Conservation (phyloP, 768 basidiomycete genomes). For the Trametes gibbosa region DNA sequence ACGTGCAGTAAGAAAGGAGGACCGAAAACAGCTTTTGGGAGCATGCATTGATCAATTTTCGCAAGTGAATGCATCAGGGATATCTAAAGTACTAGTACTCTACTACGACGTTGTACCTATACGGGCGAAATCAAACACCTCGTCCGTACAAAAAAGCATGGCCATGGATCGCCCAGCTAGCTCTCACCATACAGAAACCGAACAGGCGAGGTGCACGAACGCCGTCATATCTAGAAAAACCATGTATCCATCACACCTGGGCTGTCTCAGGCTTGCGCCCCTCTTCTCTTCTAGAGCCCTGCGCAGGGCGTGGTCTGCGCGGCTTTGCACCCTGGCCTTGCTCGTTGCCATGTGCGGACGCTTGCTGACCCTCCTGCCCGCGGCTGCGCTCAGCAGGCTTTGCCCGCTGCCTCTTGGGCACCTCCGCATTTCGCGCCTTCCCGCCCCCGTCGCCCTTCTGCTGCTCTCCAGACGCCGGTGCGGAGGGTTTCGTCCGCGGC, state of each 20-base stretch:
- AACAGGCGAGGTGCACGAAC: too few relatives aligned
- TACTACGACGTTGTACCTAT: too few relatives aligned
- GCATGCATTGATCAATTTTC: too few relatives aligned
- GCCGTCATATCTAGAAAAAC: neutral
- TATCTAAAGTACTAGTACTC: too few relatives aligned
- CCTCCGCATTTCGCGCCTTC: neutral
- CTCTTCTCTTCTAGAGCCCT: neutral
- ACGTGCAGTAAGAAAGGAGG: too few relatives aligned
- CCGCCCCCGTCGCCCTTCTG: neutral
- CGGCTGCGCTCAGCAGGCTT: neutral
- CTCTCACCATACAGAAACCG: too few relatives aligned
- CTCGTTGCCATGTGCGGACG: neutral
- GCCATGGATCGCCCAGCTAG: too few relatives aligned
- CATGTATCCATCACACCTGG: neutral
- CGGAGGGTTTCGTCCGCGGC: neutral
- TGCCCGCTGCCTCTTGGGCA: neutral
- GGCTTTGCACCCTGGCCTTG: constrained; percentile 3
- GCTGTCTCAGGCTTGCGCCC: neutral
- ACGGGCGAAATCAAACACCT: too few relatives aligned
- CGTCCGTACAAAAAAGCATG: too few relatives aligned
- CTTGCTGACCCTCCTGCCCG: neutral
- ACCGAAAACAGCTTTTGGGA: too few relatives aligned
- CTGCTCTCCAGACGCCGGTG: neutral
- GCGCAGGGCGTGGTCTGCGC: constrained; percentile 5
- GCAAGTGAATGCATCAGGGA: too few relatives aligned